These are phyloP conservation scores for Penicillium digitatum DNA, from an alignment of 2,329 filamentous ascomycete genomes.

Conservation along the genomic window DNA sequence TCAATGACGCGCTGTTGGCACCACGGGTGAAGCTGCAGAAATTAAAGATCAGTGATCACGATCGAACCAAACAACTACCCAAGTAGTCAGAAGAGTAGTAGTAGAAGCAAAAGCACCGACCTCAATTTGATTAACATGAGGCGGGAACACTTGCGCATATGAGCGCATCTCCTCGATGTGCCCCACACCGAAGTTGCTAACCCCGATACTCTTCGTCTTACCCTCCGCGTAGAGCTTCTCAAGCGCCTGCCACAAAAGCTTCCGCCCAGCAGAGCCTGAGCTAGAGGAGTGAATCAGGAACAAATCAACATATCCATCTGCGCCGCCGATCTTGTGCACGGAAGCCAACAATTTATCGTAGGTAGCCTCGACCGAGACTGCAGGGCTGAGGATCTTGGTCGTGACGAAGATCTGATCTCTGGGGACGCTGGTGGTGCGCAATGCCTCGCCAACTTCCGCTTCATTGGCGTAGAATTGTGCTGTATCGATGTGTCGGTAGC, in stretches of 20 bases:
- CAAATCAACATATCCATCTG: conserved; percentile 64
- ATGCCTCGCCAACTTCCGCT: conserved; percentile 59
- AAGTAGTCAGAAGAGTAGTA: not conserved
- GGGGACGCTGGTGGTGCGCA: conserved; percentile 54
- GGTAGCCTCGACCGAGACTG: conserved; percentile 53
- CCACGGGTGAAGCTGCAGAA: conserved; percentile 64
- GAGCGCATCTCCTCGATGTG: conserved; percentile 66
- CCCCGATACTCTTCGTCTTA: conserved; percentile 62
- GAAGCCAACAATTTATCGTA: conserved; percentile 60
- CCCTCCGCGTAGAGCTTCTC: conserved; percentile 60
- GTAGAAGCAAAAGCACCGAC: conserved; percentile 41
- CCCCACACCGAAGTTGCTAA: conserved; percentile 66
- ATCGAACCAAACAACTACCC: not conserved
- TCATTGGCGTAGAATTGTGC: conserved; percentile 71
- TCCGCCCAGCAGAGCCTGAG: conserved; percentile 52
- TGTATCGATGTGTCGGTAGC: conserved; percentile 55
- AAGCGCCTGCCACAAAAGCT: conserved; percentile 63
- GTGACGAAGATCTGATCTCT: conserved; percentile 61
- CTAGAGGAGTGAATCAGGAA: conserved; percentile 66
- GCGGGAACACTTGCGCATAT: conserved; percentile 64
- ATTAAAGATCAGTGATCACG: conserved; percentile 14
- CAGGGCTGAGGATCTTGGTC: conserved; percentile 61
- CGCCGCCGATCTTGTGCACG: conserved; percentile 57
- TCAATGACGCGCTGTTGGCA: conserved; percentile 60
- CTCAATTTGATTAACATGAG: conserved; percentile 71